Percentiles rank a stretch among this genome's conserved stretches.
phyloP scores from a whole-genome alignment of 208 protist species.

The Trypanosoma avium region DNA sequence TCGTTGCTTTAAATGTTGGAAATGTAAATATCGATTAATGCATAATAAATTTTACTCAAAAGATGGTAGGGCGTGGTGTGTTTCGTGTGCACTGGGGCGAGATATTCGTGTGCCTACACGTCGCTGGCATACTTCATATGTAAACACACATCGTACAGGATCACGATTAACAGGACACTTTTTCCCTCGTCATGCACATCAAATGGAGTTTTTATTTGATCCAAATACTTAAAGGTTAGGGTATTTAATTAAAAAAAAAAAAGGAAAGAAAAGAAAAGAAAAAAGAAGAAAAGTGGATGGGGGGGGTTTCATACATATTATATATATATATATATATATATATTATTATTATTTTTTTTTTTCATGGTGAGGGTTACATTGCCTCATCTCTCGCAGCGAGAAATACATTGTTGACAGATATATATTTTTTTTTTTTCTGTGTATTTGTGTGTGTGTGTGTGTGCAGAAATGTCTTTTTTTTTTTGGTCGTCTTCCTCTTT shows the following conservation, averaged over 20 bases:
- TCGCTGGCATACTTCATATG: constrained; percentile 89
- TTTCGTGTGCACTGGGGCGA: constrained; percentile 81
- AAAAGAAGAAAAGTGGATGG: constrained; percentile 4
- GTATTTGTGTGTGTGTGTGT: neutral
- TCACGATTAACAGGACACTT: constrained; percentile 81
- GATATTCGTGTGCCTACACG: constrained; percentile 81
- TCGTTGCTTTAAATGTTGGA: constrained; percentile 89
- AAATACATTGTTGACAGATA: too few relatives aligned
- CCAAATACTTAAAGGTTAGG: constrained; percentile 84
- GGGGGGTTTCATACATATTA: too few relatives aligned
- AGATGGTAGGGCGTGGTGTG: constrained; percentile 80
- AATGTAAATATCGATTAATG: constrained; percentile 82
- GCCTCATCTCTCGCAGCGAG: too few relatives aligned
- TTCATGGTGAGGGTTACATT: too few relatives aligned
- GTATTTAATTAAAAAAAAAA: too few relatives aligned
- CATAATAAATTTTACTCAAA: constrained; percentile 92
- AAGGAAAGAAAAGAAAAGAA: too few relatives aligned
- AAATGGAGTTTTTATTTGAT: constrained; percentile 89
- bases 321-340: neutral
- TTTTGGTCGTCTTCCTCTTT: neutral
- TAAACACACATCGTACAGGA: constrained; percentile 87
- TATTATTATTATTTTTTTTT: neutral
- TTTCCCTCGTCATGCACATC: constrained; percentile 82
- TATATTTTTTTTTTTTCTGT: neutral
- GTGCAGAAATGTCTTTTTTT: neutral